Evolutionary conservation across 139 green algal genomes (phyloP).

Genomic region (Chlorella sp.): DNA sequence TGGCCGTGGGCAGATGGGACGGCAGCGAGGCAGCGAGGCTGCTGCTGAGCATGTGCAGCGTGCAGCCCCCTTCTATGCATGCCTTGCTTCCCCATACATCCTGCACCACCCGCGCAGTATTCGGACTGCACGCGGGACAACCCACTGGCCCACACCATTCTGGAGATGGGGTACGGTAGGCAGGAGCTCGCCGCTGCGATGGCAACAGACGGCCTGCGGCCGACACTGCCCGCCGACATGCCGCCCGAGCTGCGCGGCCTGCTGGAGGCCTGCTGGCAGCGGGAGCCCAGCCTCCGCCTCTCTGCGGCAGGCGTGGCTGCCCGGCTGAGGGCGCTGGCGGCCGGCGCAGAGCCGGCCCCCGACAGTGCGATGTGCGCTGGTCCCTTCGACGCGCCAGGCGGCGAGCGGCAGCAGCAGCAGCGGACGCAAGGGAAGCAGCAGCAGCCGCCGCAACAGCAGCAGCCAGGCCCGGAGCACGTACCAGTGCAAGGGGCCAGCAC

Average conservation of each 20-base stretch:
- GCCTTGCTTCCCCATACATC: no score
- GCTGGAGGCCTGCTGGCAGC: slow-evolving; percentile 66
- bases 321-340: slow-evolving; percentile 31
- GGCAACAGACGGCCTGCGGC: slow-evolving; percentile 77
- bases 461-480: not conserved
- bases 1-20: slow-evolving; percentile 23
- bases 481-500: no score
- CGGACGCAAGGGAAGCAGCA: not conserved
- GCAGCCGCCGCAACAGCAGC: not conserved
- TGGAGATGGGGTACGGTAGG: slow-evolving; percentile 89
- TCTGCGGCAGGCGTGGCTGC: slow-evolving; percentile 45
- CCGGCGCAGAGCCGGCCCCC: not conserved
- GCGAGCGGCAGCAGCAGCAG: not conserved
- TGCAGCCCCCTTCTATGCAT: no score
- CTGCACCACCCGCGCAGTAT: no score
- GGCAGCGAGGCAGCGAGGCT: no score
- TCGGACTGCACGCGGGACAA: slow-evolving; percentile 85
- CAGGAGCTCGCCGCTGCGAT: slow-evolving; percentile 86
- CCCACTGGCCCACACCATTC: slow-evolving; percentile 83
- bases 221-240: slow-evolving; percentile 44
- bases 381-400: no score
- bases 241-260: slow-evolving; percentile 48
- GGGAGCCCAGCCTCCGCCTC: slow-evolving; percentile 50
- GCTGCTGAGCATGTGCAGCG: no score
- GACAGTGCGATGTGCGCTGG: not conserved